Evolutionary conservation across 768 basidiomycete species (phyloP).

Genomic region (Mycena sanguinolenta): DNA sequence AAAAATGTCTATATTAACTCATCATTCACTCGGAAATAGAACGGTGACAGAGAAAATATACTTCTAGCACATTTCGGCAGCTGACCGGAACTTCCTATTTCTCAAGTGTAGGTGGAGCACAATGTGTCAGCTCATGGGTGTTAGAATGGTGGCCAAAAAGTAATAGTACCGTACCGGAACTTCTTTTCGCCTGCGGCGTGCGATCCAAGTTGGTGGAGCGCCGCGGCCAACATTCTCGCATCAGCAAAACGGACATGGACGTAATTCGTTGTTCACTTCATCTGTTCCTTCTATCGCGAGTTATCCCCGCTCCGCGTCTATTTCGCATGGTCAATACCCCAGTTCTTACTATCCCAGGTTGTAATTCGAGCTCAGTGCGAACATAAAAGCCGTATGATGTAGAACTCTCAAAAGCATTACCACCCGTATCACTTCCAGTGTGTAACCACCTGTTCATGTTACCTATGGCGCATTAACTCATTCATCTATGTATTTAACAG

Average conservation of each 20-base stretch:
- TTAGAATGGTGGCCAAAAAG: too few relatives aligned
- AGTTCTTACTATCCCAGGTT: neutral
- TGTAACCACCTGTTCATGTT: neutral
- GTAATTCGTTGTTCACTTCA: neutral
- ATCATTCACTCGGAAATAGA: too few relatives aligned
- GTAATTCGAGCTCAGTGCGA: neutral
- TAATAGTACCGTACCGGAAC: too few relatives aligned
- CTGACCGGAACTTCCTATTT: too few relatives aligned
- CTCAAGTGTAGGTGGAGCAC: too few relatives aligned
- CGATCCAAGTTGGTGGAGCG: too few relatives aligned
- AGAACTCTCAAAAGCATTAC: neutral
- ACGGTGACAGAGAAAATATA: too few relatives aligned
- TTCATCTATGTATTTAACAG: conserved; percentile 2
- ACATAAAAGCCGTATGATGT: conserved; percentile 5
- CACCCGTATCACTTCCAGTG: neutral
- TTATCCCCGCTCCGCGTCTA: neutral
- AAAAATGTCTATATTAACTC: too few relatives aligned
- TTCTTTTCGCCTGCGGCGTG: too few relatives aligned
- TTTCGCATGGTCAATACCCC: neutral
- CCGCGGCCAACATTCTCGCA: too few relatives aligned
- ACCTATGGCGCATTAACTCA: neutral
- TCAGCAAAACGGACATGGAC: neutral
- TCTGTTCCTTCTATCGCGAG: neutral
- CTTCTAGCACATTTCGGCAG: too few relatives aligned
- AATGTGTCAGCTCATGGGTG: too few relatives aligned